Conservation (phyloP, 352 stramenopile species). For the Globisporangium parvum region DNA sequence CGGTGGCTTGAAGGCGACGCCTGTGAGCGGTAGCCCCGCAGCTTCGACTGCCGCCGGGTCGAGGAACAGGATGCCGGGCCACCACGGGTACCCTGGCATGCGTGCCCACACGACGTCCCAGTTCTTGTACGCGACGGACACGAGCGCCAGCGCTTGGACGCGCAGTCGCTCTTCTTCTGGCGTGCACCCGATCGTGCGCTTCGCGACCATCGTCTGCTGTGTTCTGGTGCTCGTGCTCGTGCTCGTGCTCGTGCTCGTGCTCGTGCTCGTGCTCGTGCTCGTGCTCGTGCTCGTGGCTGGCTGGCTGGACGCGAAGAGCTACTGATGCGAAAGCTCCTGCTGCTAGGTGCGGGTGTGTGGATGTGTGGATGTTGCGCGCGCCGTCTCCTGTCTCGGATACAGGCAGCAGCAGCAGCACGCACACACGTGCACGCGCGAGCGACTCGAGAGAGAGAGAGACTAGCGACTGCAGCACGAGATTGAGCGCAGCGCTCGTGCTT, state of each 20-base stretch:
- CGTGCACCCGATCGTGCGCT: slow-evolving; percentile 15
- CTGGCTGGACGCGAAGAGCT: not conserved
- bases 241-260: too few species aligned
- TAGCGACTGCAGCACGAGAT: too few species aligned
- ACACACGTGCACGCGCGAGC: not conserved
- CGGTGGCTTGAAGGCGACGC: slow-evolving; percentile 30
- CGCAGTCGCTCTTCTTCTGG: slow-evolving; percentile 17
- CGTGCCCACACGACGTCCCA: slow-evolving; percentile 80
- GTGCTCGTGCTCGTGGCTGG: too few species aligned
- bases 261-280: too few species aligned
- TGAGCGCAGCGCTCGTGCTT: too few species aligned
- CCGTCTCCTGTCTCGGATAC: too few species aligned
- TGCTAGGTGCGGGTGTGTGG: not conserved
- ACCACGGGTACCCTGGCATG: slow-evolving; percentile 65
- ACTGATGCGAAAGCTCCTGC: too few species aligned
- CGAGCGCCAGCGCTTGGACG: slow-evolving; percentile 23
- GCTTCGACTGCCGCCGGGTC: slow-evolving; percentile 44
- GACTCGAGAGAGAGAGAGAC: too few species aligned
- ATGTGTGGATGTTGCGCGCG: not conserved
- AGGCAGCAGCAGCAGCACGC: not conserved
- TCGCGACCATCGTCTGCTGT: slow-evolving; percentile 19
- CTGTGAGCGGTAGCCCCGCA: slow-evolving; percentile 36
- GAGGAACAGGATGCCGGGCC: slow-evolving; percentile 71
- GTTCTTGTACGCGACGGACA: slow-evolving; percentile 56
- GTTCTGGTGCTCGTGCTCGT: slow-evolving; percentile 30